phyloP scores from a whole-genome alignment of 148 eudicot genomes.

The Agrostemma githago region DNA sequence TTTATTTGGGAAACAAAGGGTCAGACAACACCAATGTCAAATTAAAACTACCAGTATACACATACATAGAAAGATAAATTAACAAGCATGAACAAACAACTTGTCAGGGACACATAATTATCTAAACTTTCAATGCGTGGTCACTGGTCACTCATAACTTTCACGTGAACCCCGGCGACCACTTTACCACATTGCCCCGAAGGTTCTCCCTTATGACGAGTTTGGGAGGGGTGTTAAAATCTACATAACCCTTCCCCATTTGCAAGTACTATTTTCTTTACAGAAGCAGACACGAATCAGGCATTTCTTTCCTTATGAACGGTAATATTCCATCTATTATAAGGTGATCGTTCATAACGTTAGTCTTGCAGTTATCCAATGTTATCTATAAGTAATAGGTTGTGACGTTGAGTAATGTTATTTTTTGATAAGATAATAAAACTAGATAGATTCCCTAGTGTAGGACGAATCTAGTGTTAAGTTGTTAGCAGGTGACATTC shows the following conservation, averaged over 20 bases:
- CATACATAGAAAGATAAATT: neutral
- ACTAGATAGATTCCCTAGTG: too few species aligned
- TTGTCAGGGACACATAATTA: neutral
- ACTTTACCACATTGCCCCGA: neutral
- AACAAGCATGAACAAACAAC: neutral
- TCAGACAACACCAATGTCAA: slow-evolving; percentile 6
- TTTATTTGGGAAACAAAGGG: neutral
- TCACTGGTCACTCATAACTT: neutral
- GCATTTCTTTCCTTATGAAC: neutral
- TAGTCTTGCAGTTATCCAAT: neutral
- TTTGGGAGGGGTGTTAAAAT: too few species aligned
- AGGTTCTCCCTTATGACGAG: too few species aligned
- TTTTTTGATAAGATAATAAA: too few species aligned
- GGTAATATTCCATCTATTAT: neutral
- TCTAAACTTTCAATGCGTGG: neutral
- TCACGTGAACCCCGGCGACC: neutral
- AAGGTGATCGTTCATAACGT: neutral
- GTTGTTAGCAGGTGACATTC: neutral
- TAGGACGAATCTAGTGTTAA: neutral
- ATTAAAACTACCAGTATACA: neutral
- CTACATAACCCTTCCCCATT: neutral
- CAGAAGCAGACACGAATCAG: neutral
- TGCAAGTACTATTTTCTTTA: neutral
- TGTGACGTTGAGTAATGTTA: neutral
- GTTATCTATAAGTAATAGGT: neutral